Base-by-base conservation (phyloP, 768 basidiomycete genomes). In the Cyclocybe cylindracea region DNA sequence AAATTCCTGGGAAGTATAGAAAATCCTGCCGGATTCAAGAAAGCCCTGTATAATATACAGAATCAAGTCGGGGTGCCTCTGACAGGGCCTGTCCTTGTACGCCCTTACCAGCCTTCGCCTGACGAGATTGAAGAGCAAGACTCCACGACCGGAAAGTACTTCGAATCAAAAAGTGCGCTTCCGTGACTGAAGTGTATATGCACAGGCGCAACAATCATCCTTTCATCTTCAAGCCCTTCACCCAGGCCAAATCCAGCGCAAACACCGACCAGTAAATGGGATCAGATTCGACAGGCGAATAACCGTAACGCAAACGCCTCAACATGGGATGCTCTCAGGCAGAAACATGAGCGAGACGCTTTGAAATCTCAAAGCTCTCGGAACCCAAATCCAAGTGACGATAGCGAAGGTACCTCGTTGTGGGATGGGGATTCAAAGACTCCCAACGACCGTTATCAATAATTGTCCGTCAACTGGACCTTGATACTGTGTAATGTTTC, bases 241-340 rank as follows among this genome's bases (percentile, higher is more conserved):
- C 10, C 14, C 44, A 8, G 46, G 13, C 16, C 48, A 54, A 18
- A 14, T 36, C 33, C 50, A 37, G 33, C 45, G 44, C 45, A 61
- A n/a, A 34, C 62, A 36, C 53, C 59, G 50, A 63, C 44, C 35
- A 79, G 68, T 46, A 79, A 73, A 53, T 90, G 88, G 88, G 85
- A 87, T 33, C 78, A 84, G 54, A 84, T 90, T 42, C 82, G 87
- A 48, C 70, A 72, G 39, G 78, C 71, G 32, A 85, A 85, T 53
- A 56, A 63, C 42, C 70, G 69, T 11, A 66, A 71, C 14, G 70
- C 66, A 31, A 51, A 67, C 11, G 73, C 66, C 35, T 88, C 88
- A 14, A 74, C 85, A 3, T 89, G 88, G 88, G 88, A 89, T 58
- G 64, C 69, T 19, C 71, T 90, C 16, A 82, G 88, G 32, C 84